Evolutionary conservation across 495 filamentous ascomycete genomes (phyloP).

Genomic region (Penicillium lagena): DNA sequence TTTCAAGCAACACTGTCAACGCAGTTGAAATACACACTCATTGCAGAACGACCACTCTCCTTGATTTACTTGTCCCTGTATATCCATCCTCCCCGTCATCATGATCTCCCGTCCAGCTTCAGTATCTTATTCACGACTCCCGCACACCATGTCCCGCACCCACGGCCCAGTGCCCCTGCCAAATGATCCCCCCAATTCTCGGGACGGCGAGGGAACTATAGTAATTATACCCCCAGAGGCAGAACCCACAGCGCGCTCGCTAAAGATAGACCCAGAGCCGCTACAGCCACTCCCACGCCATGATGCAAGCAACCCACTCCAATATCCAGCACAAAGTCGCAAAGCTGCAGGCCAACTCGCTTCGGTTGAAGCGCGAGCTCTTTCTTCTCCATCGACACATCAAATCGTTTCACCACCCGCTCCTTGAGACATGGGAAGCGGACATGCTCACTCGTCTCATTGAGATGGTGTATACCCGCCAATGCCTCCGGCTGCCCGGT

Average conservation of each 20-base stretch:
- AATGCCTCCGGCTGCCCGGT: slow-evolving; percentile 16
- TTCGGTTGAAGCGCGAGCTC: slow-evolving; percentile 22
- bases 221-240: background rate
- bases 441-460: slow-evolving; percentile 34
- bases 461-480: slow-evolving; percentile 23
- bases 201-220: too few species aligned
- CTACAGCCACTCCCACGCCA: slow-evolving; percentile 3
- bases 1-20: too few species aligned
- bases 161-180: too few species aligned
- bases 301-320: slow-evolving; percentile 18
- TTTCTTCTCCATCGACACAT: slow-evolving; percentile 23
- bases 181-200: too few species aligned
- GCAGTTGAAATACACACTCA: too few species aligned
- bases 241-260: background rate
- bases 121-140: too few species aligned
- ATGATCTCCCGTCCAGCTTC: too few species aligned
- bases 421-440: slow-evolving; percentile 31
- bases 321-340: slow-evolving; percentile 13
- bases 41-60: too few species aligned
- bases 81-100: too few species aligned
- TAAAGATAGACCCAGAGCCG: background rate
- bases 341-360: slow-evolving; percentile 12
- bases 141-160: too few species aligned
- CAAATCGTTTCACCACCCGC: slow-evolving; percentile 20
- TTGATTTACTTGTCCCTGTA: too few species aligned